phyloP scores from a whole-genome alignment of 345 rosid genomes.

The Populus simonii region DNA sequence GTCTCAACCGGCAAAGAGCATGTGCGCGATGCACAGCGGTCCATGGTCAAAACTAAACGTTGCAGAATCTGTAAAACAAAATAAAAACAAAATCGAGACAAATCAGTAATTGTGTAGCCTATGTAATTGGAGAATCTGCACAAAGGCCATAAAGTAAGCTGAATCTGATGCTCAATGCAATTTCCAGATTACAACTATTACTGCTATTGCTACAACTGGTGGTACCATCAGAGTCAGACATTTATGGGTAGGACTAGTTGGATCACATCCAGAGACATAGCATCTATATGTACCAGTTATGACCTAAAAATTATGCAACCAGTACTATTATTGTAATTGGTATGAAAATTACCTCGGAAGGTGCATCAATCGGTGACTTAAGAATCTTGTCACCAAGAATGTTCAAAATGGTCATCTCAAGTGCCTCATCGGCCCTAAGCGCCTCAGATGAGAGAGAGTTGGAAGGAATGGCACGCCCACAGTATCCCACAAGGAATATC shows the following conservation, averaged over 20 bases:
- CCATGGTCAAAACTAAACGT: constrained; percentile 78
- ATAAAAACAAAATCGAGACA: constrained; percentile 3
- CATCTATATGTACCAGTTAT: neutral
- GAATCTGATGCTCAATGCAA: neutral
- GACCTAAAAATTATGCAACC: neutral
- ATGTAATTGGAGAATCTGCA: neutral
- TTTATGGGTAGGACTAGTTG: neutral
- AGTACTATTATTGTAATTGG: neutral
- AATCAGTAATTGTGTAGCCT: neutral
- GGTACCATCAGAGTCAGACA: neutral
- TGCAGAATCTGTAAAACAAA: constrained; percentile 56
- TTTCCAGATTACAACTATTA: neutral
- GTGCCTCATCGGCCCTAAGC: constrained; percentile 68
- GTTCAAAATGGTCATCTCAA: constrained; percentile 73
- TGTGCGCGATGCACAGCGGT: constrained; percentile 95
- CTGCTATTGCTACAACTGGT: neutral
- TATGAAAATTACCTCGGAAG: constrained; percentile 56
- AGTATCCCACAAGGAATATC: constrained; percentile 85
- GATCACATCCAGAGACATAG: neutral
- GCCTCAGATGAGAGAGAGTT: constrained; percentile 56
- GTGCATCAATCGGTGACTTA: constrained; percentile 70
- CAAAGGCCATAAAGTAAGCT: neutral
- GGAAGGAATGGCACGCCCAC: constrained; percentile 92
- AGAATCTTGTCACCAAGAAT: constrained; percentile 79
- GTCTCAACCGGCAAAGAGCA: constrained; percentile 90